Conservation (phyloP, 2,329 filamentous ascomycete species). For the Penicillium paneum region DNA sequence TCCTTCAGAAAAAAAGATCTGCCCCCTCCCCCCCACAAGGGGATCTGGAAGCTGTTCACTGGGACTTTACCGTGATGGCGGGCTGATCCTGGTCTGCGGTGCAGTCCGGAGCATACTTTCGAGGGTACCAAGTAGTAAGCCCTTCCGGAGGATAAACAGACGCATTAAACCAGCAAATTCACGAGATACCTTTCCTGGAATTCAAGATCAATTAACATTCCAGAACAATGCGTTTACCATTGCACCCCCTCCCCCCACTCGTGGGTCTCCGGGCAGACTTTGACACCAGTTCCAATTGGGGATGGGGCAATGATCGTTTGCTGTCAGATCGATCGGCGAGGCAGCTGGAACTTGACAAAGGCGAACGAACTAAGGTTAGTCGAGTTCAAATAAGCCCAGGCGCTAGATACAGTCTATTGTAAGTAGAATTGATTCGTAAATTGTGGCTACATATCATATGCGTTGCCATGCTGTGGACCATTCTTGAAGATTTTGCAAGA, state of each 20-base stretch:
- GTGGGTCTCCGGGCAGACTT: neutral
- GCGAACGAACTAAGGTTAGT: neutral
- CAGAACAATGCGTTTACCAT: neutral
- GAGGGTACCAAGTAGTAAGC: constrained; percentile 1
- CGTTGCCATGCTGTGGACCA: neutral
- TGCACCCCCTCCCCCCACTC: neutral
- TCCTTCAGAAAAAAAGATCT: constrained; percentile 6
- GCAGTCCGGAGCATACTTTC: neutral
- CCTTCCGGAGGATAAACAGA: neutral
- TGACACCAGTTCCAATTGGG: neutral
- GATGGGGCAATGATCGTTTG: neutral
- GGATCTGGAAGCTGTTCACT: neutral
- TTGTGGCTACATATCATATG: neutral
- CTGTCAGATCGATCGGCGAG: constrained; percentile 1
- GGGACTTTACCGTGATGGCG: neutral
- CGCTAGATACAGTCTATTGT: neutral
- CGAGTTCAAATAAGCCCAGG: neutral
- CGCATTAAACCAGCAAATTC: constrained; percentile 4
- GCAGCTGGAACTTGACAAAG: neutral
- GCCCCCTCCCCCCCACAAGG: constrained; percentile 13
- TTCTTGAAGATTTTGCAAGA: neutral
- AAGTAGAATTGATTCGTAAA: neutral
- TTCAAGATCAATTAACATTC: constrained; percentile 12
- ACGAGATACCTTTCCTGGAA: constrained; percentile 13
- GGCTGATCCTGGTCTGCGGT: neutral